These are phyloP conservation scores for Coffea humblotiana DNA, from an alignment of 305 asterid genomes.

Conservation along the genomic window DNA sequence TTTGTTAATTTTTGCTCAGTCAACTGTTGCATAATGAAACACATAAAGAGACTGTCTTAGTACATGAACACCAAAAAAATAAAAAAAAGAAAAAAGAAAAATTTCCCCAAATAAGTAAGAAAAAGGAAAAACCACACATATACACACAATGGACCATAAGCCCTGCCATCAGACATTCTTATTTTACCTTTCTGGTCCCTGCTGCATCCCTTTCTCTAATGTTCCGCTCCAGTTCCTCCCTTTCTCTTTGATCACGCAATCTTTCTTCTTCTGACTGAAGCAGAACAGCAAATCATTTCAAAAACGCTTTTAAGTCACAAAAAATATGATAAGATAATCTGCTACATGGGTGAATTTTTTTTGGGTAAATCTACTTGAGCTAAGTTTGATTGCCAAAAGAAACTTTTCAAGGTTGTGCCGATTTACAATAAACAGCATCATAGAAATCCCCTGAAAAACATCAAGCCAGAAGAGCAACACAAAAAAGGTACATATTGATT, in stretches of 20 bases:
- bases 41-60: constrained; percentile 14
- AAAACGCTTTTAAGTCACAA: too few species aligned
- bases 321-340: too few species aligned
- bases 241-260: constrained; percentile 6
- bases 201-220: too few species aligned
- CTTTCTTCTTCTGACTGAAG: constrained; percentile 29
- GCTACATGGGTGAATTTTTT: too few species aligned
- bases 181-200: constrained; percentile 35
- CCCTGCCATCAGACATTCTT: background rate
- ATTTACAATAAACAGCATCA: background rate
- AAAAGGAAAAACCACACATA: background rate
- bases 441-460: background rate
- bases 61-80: constrained; percentile 1
- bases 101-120: background rate
- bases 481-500: background rate
- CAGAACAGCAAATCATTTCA: too few species aligned
- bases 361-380: background rate
- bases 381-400: background rate
- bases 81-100: background rate
- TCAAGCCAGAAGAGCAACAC: background rate
- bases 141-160: background rate
- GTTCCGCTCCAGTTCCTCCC: background rate
- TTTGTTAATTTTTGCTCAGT: constrained; percentile 61
- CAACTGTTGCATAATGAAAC: constrained; percentile 39
- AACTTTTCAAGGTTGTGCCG: background rate